A percentile compares a stretch with the other conserved stretches of the same genome.
phyloP scores from a whole-genome alignment of 768 basidiomycete species.

The Suillus fuscotomentosus region DNA sequence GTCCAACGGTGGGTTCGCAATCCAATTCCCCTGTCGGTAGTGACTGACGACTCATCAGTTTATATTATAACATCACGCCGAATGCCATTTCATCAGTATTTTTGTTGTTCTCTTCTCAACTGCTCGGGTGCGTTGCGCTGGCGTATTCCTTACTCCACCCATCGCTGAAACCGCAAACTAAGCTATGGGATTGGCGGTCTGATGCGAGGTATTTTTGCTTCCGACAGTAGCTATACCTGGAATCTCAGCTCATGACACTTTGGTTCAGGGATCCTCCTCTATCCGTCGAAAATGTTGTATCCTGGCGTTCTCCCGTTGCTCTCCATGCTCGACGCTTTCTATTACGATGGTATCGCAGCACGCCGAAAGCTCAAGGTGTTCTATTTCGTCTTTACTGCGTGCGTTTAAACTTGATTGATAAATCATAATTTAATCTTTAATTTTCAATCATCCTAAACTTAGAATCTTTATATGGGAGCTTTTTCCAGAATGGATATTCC shows the following conservation, averaged over 20 bases:
- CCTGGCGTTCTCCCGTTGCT: slow-evolving; percentile 27
- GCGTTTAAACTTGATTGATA: not conserved
- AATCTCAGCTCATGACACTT: not conserved
- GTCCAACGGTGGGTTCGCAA: slow-evolving; percentile 37
- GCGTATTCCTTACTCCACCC: not conserved
- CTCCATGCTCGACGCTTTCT: slow-evolving; percentile 36
- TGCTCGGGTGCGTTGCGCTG: slow-evolving; percentile 28
- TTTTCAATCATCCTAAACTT: slow-evolving; percentile 9
- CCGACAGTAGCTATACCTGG: not conserved
- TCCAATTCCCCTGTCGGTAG: too few relatives aligned
- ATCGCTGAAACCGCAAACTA: not conserved
- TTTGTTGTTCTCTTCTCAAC: slow-evolving; percentile 34
- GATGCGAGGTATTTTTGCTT: slow-evolving; percentile 39
- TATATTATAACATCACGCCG: slow-evolving; percentile 53
- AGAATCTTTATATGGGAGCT: slow-evolving; percentile 44
- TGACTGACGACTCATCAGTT: not conserved
- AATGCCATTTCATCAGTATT: slow-evolving; percentile 46
- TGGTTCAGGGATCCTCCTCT: slow-evolving; percentile 31
- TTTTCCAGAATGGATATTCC: slow-evolving; percentile 34
- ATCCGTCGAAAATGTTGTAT: slow-evolving; percentile 46
- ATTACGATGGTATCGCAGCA: slow-evolving; percentile 37
- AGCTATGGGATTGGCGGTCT: slow-evolving; percentile 54
- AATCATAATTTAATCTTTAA: not conserved
- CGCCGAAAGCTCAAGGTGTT: slow-evolving; percentile 47
- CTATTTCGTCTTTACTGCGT: slow-evolving; percentile 38